Conservation (phyloP, 2,329 filamentous ascomycete genomes). For the Aureobasidium sp. region DNA sequence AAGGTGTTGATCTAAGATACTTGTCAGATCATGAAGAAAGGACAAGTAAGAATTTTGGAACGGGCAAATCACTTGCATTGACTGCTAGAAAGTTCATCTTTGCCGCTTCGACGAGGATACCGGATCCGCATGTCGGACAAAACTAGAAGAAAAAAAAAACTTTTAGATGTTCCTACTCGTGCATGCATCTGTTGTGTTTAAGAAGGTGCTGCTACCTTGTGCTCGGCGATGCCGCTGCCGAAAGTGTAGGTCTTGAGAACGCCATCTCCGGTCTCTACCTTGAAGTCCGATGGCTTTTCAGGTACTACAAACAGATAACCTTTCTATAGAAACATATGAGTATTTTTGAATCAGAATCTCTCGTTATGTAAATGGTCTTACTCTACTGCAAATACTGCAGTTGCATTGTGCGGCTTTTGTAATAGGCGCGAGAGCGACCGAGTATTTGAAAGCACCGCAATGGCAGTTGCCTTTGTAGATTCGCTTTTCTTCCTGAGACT, state of each 20-base stretch:
- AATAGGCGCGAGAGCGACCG: neutral
- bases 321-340: neutral
- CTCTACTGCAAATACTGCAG: constrained; percentile 11
- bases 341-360: neutral
- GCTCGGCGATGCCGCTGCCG: constrained; percentile 1
- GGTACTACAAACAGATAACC: constrained; percentile 4
- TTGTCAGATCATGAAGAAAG: neutral
- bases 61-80: too few relatives aligned
- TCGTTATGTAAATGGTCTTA: neutral
- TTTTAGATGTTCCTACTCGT: too few relatives aligned
- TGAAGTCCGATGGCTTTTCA: neutral
- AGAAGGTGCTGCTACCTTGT: too few relatives aligned
- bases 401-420: neutral
- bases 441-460: constrained; percentile 12
- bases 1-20: neutral
- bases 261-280: neutral
- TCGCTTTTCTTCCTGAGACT: neutral
- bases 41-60: too few relatives aligned
- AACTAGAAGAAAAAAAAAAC: neutral
- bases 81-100: neutral
- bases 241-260: neutral
- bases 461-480: constrained; percentile 8
- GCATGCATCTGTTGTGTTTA: too few relatives aligned
- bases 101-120: neutral
- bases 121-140: constrained; percentile 5